Evolutionary conservation across 1,139 yeast genomes (phyloP), one percentile per base, ranked within the genome.

Genomic region (Suzukiozyma palmioleophila): DNA sequence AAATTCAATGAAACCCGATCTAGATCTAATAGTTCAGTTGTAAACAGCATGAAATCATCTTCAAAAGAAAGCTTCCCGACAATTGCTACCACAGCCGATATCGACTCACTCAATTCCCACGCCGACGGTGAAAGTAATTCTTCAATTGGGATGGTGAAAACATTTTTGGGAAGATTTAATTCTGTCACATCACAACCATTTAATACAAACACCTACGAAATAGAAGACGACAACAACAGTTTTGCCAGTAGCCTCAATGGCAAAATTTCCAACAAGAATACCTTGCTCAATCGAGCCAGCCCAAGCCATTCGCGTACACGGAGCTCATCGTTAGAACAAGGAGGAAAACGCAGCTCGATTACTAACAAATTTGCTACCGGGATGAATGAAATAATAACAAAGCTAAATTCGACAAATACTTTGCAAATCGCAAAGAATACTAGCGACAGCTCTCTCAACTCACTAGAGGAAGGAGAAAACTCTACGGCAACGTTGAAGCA

Each of bases 341-440:
- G 32, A 12, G 14, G 16, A 10, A 57, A 66, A 45, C 50, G 66
- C 38, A 58, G 62, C 47, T 58, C 71, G 7, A 60, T 69, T 26
- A 65, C 73, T 3, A 61, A 69, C n/a, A 69, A 66, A 48, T 54
- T 70, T 35, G 56, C 70, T 6, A 53, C 49, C 11, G 75, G 75
- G 1, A 69, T 70, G 2, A 50, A 64, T 9, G 75, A 70, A 42
- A 62, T 70, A 38, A 69, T 70, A 72, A 66, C 69, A 8, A 69
- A 67, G 43, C 53, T 69, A 28, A 68, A 66, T 43, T 26, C 45
- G 35, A 35, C 39, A 25, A 6, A 9, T 24, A 16, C 45, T 31
- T 47, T 57, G 22, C 21, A 41, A 33, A 37, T 8, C 37, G 38
- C 31, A 44, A 52, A 53, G 32, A 60, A 57, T 36, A 48, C 48